Base-by-base conservation (phyloP, 2,329 filamentous ascomycete species). In the Ceratocystis eucalypticola region DNA sequence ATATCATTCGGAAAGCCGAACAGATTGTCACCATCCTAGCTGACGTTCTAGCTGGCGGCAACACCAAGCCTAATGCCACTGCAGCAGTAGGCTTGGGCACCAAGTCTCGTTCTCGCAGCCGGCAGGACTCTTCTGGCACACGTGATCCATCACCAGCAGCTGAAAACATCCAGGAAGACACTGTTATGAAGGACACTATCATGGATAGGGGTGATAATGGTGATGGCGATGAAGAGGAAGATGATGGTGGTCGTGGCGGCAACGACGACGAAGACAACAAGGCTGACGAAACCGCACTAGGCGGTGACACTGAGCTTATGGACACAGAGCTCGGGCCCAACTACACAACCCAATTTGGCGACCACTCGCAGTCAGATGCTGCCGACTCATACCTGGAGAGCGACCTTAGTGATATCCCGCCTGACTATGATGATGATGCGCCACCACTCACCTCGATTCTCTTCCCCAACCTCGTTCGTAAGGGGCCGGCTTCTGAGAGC, bases 321-420 rank as follows among this genome's bases (percentile, higher is more conserved):
- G 73, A 15, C 69, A 73, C 46, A 70, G 74, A 67, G 71, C 75
- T 70, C 45, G 61, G 41, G 74, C 64, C 72, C 74, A 68, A 64
- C 73, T 69, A 68, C 71, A 71, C 61, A 70, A 71, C 45, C 71
- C 71, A 17, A 65, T 66, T 46, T 69, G 73, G 25, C 72, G 72
- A 48, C 73, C 72, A 17, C 67, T 64, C 61, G 20, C 64, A 65
- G 17, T 65, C 61, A 10, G 61, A 64, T 5, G 64, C 64, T 50
- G 65, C 45, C n/a, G 67, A 82, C 50, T 85, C 83, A 0, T 85
- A 88, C 69, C 84, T 87, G 65, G 86, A 88, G 73, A 88, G 85
- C 71, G 86, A 88, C 69, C 76, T 88, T 0, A 88, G 84, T 64
- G 86, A 88, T 68, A 81, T 85, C 3, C 78, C 84, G 30, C 75